Evolutionary conservation across 495 filamentous ascomycete genomes (phyloP).

Genomic region (Daldinia bambusicola): DNA sequence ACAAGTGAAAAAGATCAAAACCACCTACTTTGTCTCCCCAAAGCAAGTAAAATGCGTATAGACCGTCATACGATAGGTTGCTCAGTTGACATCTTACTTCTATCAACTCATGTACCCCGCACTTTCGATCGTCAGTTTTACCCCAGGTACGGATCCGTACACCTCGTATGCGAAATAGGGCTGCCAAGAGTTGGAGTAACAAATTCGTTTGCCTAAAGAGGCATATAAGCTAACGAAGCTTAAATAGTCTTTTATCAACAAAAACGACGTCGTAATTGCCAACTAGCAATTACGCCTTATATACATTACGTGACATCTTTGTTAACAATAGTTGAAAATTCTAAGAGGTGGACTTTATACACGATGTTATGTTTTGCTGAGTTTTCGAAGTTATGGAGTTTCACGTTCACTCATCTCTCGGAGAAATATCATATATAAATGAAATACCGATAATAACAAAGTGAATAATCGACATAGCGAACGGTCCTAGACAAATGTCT

Average conservation of each 20-base stretch:
- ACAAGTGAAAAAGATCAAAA: background rate
- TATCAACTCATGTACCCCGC: conserved; percentile 25
- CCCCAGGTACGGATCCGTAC: conserved; percentile 3
- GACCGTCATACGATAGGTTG: background rate
- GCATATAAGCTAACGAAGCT: conserved; percentile 21
- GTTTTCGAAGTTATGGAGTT: background rate
- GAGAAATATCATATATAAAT: too few species aligned
- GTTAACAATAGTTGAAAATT: background rate
- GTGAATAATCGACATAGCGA: background rate
- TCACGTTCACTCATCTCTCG: background rate
- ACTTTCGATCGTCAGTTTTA: conserved; percentile 17
- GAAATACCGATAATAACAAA: background rate
- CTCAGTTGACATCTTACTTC: background rate
- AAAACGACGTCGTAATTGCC: too few species aligned
- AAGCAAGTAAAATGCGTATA: background rate
- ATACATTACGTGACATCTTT: too few species aligned
- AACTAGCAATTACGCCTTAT: too few species aligned
- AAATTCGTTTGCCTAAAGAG: too few species aligned
- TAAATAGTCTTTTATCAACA: too few species aligned
- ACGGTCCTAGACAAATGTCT: background rate
- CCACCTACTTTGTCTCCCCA: too few species aligned
- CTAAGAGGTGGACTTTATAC: background rate
- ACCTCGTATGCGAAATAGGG: background rate
- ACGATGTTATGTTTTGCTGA: background rate
- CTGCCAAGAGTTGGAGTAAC: conserved; percentile 31